Percentiles rank a stretch among this genome's conserved stretches.
Conservation (phyloP, 495 filamentous ascomycete species). For the Lophium mytilinum region DNA sequence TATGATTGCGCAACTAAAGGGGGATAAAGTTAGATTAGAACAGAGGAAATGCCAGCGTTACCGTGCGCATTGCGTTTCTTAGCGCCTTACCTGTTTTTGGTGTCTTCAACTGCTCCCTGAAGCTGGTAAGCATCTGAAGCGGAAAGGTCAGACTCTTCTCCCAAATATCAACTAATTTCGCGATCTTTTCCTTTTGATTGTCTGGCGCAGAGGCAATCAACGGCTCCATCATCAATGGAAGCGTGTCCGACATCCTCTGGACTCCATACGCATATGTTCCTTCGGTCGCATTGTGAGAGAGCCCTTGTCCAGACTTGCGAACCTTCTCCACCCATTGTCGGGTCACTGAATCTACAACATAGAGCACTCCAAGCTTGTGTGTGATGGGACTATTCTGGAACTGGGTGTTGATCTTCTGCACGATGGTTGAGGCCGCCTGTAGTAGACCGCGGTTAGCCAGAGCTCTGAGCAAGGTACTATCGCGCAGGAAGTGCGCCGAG, state of each 20-base stretch:
- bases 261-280: slow-evolving; percentile 93
- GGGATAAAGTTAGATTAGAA: background rate
- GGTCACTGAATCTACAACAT: slow-evolving; percentile 99
- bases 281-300: slow-evolving; percentile 64
- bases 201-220: slow-evolving; percentile 80
- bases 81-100: slow-evolving; percentile 31
- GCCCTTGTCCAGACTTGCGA: slow-evolving; percentile 70
- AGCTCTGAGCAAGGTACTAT: too few relatives aligned
- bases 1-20: slow-evolving; percentile 6
- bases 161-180: slow-evolving; percentile 95
- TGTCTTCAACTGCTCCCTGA: slow-evolving; percentile 74
- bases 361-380: slow-evolving; percentile 97
- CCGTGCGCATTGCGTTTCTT: background rate
- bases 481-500: background rate
- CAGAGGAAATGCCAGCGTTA: background rate
- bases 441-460: background rate
- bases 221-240: slow-evolving; percentile 91
- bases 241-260: slow-evolving; percentile 89
- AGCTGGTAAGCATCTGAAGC: slow-evolving; percentile 65
- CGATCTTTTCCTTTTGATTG: slow-evolving; percentile 98
- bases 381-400: slow-evolving; percentile 93
- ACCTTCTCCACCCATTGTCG: slow-evolving; percentile 97
- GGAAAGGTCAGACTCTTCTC: slow-evolving; percentile 92
- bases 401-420: slow-evolving; percentile 92
- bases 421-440: slow-evolving; percentile 89